phyloP scores from a whole-genome alignment of 495 filamentous ascomycete species.

The Aspergillus bertholletiae region DNA sequence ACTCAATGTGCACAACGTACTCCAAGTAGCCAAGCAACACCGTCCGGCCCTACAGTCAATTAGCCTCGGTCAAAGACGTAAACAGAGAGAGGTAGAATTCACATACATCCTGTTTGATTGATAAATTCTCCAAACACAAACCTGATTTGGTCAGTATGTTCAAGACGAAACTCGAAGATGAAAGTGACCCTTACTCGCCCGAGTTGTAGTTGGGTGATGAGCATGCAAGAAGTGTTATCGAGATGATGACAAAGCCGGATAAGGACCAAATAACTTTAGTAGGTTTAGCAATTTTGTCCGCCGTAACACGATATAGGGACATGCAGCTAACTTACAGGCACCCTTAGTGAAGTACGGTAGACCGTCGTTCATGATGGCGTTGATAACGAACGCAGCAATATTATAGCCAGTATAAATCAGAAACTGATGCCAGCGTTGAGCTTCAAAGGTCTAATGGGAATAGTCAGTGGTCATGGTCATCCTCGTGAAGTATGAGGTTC shows the following conservation, averaged over 20 bases:
- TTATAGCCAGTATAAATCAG: slow-evolving; percentile 68
- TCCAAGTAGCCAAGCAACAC: slow-evolving; percentile 61
- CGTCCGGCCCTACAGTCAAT: slow-evolving; percentile 51
- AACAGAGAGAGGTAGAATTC: background rate
- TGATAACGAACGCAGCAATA: slow-evolving; percentile 59
- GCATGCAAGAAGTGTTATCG: slow-evolving; percentile 61
- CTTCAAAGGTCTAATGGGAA: slow-evolving; percentile 38
- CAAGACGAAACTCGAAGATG: slow-evolving; percentile 24
- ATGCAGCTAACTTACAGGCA: slow-evolving; percentile 32
- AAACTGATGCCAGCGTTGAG: slow-evolving; percentile 69
- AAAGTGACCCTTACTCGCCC: slow-evolving; percentile 50
- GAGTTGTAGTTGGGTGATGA: slow-evolving; percentile 59
- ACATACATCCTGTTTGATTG: slow-evolving; percentile 56
- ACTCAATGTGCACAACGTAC: slow-evolving; percentile 20
- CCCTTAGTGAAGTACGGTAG: slow-evolving; percentile 64
- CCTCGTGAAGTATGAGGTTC: background rate
- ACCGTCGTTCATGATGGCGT: slow-evolving; percentile 59
- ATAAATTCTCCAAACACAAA: slow-evolving; percentile 58
- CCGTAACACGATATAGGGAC: background rate
- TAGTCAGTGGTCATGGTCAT: background rate
- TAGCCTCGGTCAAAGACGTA: slow-evolving; percentile 6
- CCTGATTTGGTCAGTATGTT: slow-evolving; percentile 43
- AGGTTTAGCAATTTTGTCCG: background rate
- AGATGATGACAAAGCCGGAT: slow-evolving; percentile 64
- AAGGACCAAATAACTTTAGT: slow-evolving; percentile 60